These are phyloP conservation scores for Teunomyces tritomae DNA, from an alignment of 805 yeast genomes.

Conservation along the genomic window DNA sequence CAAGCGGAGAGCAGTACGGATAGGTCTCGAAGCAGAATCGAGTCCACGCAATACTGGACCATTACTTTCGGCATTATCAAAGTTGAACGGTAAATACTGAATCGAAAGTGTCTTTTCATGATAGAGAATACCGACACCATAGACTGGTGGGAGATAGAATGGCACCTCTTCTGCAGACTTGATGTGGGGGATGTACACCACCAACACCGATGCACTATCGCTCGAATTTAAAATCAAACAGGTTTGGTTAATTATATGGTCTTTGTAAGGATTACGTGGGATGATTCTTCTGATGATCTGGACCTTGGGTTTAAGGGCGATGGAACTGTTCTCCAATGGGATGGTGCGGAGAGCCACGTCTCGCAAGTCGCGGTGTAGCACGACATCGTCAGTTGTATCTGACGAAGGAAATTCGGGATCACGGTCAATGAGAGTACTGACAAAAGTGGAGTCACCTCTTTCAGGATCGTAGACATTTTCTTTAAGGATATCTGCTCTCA, in stretches of 20 bases:
- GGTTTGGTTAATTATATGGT: slow-evolving; percentile 79
- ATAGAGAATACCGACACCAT: slow-evolving; percentile 70
- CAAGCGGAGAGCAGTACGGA: slow-evolving; percentile 79
- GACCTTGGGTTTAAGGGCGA: slow-evolving; percentile 31
- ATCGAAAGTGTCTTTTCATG: slow-evolving; percentile 53
- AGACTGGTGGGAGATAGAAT: slow-evolving; percentile 83
- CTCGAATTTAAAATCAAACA: slow-evolving; percentile 50
- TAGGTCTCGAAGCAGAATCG: slow-evolving; percentile 55
- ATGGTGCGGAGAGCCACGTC: slow-evolving; percentile 31
- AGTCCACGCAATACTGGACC: slow-evolving; percentile 25
- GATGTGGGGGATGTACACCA: slow-evolving; percentile 80
- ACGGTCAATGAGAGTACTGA: slow-evolving; percentile 22
- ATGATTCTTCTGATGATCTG: slow-evolving; percentile 78
- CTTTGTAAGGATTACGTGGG: slow-evolving; percentile 91
- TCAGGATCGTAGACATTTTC: slow-evolving; percentile 45
- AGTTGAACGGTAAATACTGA: slow-evolving; percentile 67
- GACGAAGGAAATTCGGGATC: slow-evolving; percentile 35
- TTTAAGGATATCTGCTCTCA: slow-evolving; percentile 78
- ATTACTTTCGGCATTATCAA: slow-evolving; percentile 14
- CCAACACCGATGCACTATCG: slow-evolving; percentile 42
- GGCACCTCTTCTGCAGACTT: slow-evolving; percentile 61
- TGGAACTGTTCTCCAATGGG: slow-evolving; percentile 20
- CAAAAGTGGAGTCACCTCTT: slow-evolving; percentile 26
- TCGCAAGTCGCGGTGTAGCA: slow-evolving; percentile 32
- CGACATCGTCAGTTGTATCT: slow-evolving; percentile 14